phyloP scores from a whole-genome alignment of 1,284 basidiomycete genomes.

The Rhizoctonia solani region DNA sequence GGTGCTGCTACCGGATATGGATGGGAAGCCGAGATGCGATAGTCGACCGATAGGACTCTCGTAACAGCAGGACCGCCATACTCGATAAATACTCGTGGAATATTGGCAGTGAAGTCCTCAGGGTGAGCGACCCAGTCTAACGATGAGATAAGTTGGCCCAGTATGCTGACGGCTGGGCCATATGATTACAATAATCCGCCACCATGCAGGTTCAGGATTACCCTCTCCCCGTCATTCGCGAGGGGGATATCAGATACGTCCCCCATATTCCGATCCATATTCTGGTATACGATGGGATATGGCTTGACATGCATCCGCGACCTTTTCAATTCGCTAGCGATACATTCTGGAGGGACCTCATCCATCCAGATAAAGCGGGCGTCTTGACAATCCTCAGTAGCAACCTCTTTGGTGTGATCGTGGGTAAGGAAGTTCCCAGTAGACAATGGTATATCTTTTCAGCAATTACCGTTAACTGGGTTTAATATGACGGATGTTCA shows the following conservation, averaged over 20 bases:
- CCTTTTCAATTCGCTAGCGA: slow-evolving; percentile 55
- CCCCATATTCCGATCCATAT: slow-evolving; percentile 51
- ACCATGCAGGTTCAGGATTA: slow-evolving; percentile 33
- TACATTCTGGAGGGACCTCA: slow-evolving; percentile 49
- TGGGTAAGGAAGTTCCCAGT: too few species aligned
- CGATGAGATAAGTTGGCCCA: background rate
- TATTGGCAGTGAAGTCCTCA: slow-evolving; percentile 31
- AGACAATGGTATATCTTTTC: too few species aligned
- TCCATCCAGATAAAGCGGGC: slow-evolving; percentile 54
- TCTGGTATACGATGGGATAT: slow-evolving; percentile 54
- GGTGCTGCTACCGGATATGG: slow-evolving; percentile 46
- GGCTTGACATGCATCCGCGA: slow-evolving; percentile 51
- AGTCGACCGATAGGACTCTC: slow-evolving; percentile 53
- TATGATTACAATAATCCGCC: slow-evolving; percentile 26
- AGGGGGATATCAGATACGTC: background rate
- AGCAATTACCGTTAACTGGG: too few species aligned
- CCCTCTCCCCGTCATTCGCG: slow-evolving; percentile 18
- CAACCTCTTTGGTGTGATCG: slow-evolving; percentile 8
- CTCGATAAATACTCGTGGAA: slow-evolving; percentile 28
- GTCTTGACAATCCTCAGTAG: background rate
- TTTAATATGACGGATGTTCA: too few species aligned
- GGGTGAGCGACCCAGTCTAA: slow-evolving; percentile 33
- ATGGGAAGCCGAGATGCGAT: slow-evolving; percentile 52
- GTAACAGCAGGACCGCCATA: slow-evolving; percentile 6
- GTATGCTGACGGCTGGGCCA: too few species aligned